phyloP scores from a whole-genome alignment of 2,329 filamentous ascomycete species.

The Fusarium robinianum region DNA sequence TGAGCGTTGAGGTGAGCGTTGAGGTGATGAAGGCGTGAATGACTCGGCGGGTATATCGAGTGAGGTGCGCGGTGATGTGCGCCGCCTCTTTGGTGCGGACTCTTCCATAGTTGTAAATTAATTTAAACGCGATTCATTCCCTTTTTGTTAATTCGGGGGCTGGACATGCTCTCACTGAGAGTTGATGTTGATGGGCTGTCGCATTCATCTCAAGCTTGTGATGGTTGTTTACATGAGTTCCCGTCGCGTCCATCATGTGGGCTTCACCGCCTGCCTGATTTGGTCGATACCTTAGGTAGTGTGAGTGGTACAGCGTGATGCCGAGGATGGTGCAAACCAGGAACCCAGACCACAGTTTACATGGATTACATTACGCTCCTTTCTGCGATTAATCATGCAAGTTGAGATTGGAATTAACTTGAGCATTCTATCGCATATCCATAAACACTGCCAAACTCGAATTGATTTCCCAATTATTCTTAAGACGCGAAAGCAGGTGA shows the following conservation, averaged over 20 bases:
- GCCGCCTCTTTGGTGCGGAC: conserved; percentile 66
- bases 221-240: conserved; percentile 34
- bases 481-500: conserved; percentile 26
- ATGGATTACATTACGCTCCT: no score
- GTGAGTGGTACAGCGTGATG: no score
- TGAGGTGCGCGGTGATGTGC: conserved; percentile 58
- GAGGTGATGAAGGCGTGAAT: conserved; percentile 36
- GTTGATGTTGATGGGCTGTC: conserved; percentile 12
- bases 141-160: no score
- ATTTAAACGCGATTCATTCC: no score
- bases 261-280: conserved; percentile 33
- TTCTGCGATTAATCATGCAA: no score
- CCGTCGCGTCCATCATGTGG: conserved; percentile 33
- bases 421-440: no score
- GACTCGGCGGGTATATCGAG: conserved; percentile 37
- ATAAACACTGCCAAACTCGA: background rate
- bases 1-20: conserved; percentile 40
- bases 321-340: no score
- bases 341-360: no score
- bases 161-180: no score
- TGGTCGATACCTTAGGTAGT: no score
- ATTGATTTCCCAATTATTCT: background rate
- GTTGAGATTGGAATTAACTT: no score
- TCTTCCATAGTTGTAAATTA: conserved; percentile 47
- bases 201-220: no score